Conservation (phyloP, 495 filamentous ascomycete genomes). For the Trichoderma virens region DNA sequence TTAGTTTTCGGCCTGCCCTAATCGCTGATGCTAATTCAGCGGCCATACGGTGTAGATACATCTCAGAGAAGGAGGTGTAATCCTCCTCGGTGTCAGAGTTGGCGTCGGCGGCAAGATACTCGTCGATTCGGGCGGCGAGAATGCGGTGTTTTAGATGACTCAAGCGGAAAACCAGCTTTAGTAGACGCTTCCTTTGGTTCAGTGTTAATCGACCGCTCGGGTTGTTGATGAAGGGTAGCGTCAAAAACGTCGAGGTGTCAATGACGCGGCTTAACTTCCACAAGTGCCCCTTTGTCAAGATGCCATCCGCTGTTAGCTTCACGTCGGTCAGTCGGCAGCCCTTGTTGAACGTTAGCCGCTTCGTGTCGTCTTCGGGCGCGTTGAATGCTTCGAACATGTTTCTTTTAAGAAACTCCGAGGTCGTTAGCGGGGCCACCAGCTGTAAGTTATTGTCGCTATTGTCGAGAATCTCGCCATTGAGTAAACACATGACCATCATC, state of each 20-base stretch:
- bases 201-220: constrained; percentile 10
- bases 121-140: constrained; percentile 11
- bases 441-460: neutral
- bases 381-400: constrained; percentile 9
- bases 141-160: neutral
- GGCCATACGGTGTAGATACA: constrained; percentile 10
- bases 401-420: constrained; percentile 8
- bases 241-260: constrained; percentile 11
- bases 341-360: constrained; percentile 13
- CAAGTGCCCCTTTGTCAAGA: constrained; percentile 13
- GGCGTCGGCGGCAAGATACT: constrained; percentile 12
- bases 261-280: constrained; percentile 14
- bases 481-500: constrained; percentile 20
- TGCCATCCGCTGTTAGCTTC: constrained; percentile 11
- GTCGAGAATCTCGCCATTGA: constrained; percentile 21
- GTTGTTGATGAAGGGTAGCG: constrained; percentile 10
- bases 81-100: neutral
- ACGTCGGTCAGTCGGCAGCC: constrained; percentile 15
- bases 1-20: neutral
- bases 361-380: constrained; percentile 9
- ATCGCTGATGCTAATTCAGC: constrained; percentile 4
- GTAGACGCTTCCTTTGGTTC: constrained; percentile 5
- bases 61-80: constrained; percentile 6
- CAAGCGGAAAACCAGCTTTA: constrained; percentile 10
- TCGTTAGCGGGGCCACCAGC: neutral